Percentiles rank a stretch among this genome's conserved stretches.
Conservation (phyloP, 2,329 filamentous ascomycete species). For the Grosmannia penicillata region DNA sequence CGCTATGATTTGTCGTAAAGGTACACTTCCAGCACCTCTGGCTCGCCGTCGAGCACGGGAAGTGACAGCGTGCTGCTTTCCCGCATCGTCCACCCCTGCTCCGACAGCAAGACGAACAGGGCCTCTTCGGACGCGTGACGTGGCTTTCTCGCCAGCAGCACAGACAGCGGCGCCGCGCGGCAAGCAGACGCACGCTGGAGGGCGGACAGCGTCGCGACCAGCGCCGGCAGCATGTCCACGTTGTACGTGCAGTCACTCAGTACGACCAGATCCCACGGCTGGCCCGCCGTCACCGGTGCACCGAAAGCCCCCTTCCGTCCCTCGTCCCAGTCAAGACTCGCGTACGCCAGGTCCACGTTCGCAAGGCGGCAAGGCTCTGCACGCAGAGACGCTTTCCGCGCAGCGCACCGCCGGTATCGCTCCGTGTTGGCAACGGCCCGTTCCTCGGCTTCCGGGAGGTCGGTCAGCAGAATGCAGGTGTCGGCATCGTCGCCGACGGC, state of each 20-base stretch:
- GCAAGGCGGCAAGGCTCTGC: neutral
- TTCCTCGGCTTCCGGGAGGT: constrained; percentile 37
- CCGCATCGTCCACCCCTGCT: constrained; percentile 27
- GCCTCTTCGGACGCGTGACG: constrained; percentile 36
- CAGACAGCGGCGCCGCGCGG: constrained; percentile 14
- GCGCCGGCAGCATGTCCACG: constrained; percentile 35
- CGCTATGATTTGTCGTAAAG: constrained; percentile 31
- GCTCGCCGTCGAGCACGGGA: constrained; percentile 27
- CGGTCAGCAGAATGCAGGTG: constrained; percentile 27
- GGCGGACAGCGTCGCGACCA: constrained; percentile 37
- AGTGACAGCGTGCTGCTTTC: constrained; percentile 28
- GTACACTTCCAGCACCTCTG: constrained; percentile 36
- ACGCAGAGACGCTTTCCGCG: too few species aligned
- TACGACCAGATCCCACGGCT: constrained; percentile 35
- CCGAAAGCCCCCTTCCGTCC: constrained; percentile 31
- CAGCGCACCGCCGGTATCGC: neutral
- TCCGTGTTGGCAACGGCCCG: constrained; percentile 32
- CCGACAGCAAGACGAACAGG: constrained; percentile 31
- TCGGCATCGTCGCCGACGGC: neutral
- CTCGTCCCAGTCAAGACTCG: constrained; percentile 43
- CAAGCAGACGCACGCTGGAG: constrained; percentile 21
- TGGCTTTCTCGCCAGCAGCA: constrained; percentile 40
- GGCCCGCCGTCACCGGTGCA: constrained; percentile 18
- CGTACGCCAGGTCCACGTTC: constrained; percentile 25
- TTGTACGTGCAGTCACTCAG: constrained; percentile 50